Evolutionary conservation across 2,329 filamentous ascomycete species (phyloP), one percentile per base, ranked within the genome.

Genomic region (Paramyrothecium roridum): DNA sequence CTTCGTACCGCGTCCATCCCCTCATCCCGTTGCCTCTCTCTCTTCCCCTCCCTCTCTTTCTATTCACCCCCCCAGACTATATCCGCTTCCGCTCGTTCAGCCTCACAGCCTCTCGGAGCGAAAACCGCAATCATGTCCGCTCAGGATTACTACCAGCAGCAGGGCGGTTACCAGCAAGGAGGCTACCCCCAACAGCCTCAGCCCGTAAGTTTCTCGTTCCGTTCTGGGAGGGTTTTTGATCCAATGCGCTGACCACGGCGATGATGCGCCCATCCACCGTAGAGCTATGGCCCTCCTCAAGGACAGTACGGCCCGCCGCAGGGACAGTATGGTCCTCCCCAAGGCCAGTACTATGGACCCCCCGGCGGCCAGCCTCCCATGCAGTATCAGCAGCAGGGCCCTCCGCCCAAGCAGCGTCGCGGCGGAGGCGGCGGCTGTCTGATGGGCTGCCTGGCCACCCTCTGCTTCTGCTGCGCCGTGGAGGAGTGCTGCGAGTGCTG

Each of bases 401-500:
- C 64, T 21, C 72, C 68, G 33, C 68, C 71, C 20, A 67, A 59
- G 45, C 65, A 63, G 21, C 61, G 67, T 61, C 59, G 62, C 59
- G 67, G 66, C 57, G 67, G 71, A 51, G 71, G 72, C 55, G 67
- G 72, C 52, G 73, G 71, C 61, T 81, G 78, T 61, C 63, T 80
- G 52, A 70, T 73, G 47, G 76, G 71, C 55, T 80, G 77, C 70
- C 67, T 81, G 49, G 78, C 78, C 10, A 70, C 73, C 17, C 62
- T 81, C 53, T 81, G 78, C 69, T 80, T 76, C 67, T 81, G 79
- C 67, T 81, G 77, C 59, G 73, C 76, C 53, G 70, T 73, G 47
- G 79, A 81, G 54, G 79, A 80, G 60, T 73, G 71, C 30, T 81
- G 78, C 65, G 79, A 81, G 62, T 77, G 75, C 60, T 81, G 78